Base-by-base conservation (phyloP, 106 monocot species). In the Dioscorea zingiberensis region DNA sequence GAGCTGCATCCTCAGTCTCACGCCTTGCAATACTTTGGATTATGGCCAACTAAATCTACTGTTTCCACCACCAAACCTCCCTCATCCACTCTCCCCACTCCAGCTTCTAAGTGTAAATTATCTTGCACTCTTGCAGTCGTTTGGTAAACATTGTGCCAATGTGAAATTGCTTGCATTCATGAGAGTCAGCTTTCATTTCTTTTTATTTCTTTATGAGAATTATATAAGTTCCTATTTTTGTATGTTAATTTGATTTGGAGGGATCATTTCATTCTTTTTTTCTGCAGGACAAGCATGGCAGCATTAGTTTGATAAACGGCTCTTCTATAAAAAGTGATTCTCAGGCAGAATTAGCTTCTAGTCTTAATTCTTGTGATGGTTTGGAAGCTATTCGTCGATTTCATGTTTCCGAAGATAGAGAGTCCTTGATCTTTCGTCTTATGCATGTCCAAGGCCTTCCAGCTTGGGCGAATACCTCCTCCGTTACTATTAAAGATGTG, bases 371-470 rank as follows among this genome's bases (percentile, higher is more conserved):
- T 70, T 66, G 53, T 71, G 73, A 78, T 47, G 61, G 54, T 71
- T 47, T 44, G 25, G 80, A 84, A 48, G 65, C 60, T 18, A 73
- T 80, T 63, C 60, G 61, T 22, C 28, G 72, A 74, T 84, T 89
- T 82, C 70, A 8, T 44, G 38, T 84, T 51, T 54, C 76, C 13
- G 70, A 80, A 47, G 81, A 89, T 65, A 60, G 3, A 13, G 44
- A 77, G 25, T 48, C 92, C 57, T 59, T 67, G 17, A 51, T 49
- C 25, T 92, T 98, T 64, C 71, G 82, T 23, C 82, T 98, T 38
- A 81, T 98, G 85, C 78, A 70, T 69, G 97, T 98, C 46, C 79
- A 89, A 78, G 86, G 86, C 44, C 70, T 98, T 71, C 88, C 92
- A 58, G 14, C 83, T 62, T 92, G 88, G 88, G 77, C 86, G 58